These are phyloP conservation scores for Lyophyllum atratum DNA, from an alignment of 768 basidiomycete species.

Conservation along the genomic window DNA sequence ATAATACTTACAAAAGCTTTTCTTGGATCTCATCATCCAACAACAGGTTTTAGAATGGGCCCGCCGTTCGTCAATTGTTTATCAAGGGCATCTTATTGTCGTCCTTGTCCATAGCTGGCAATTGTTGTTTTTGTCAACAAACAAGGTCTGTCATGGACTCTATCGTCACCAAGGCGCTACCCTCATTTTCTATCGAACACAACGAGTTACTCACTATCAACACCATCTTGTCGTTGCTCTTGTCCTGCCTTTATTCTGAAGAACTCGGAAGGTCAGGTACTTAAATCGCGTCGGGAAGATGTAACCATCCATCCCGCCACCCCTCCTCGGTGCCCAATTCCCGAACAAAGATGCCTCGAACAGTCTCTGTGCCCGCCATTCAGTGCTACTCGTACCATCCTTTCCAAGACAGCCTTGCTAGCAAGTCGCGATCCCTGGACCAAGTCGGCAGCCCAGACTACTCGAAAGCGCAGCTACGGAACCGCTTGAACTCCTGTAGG, in stretches of 20 bases:
- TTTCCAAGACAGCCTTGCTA: not conserved
- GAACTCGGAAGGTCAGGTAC: conserved; percentile 3
- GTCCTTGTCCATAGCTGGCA: conserved; percentile 8
- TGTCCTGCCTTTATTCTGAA: conserved; percentile 12
- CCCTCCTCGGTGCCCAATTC: not conserved
- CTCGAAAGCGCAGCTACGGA: conserved; percentile 30
- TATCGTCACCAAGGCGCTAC: conserved; percentile 14
- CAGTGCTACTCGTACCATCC: conserved; percentile 6
- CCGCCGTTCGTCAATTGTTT: not conserved
- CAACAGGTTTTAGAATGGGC: not conserved
- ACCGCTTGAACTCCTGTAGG: conserved; percentile 29
- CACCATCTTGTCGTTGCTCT: conserved; percentile 15
- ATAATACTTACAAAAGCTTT: no score
- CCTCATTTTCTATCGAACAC: conserved; percentile 13
- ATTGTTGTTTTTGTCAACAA: conserved; percentile 17
- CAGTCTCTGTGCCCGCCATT: conserved; percentile 3
- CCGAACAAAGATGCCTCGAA: conserved; percentile 7
- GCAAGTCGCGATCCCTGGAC: not conserved
- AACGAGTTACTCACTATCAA: no score
- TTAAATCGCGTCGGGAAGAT: conserved; percentile 3
- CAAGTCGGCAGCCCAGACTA: conserved; percentile 14
- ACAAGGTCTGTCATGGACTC: conserved; percentile 8
- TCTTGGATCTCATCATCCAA: no score
- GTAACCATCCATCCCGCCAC: not conserved
- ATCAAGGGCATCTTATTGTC: conserved; percentile 12